Base-by-base conservation (phyloP, 2,329 filamentous ascomycete species). In the Penicillium fuscoglaucum region DNA sequence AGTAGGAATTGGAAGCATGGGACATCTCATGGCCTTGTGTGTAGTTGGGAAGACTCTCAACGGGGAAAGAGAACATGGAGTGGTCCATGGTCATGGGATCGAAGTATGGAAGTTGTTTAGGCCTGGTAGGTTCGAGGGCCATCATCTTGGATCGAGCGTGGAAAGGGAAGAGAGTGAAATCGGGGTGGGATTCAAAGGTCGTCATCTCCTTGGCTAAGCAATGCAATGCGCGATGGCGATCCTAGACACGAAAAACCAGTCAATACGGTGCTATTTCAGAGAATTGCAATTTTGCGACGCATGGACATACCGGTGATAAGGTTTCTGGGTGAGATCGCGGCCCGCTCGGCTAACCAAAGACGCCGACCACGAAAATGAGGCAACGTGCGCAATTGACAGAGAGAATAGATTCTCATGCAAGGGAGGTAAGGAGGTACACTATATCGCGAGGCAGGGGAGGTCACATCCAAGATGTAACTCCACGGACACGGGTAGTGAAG, bases 41-140 rank as follows among this genome's bases (percentile, higher is more conserved):
- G 53, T 68, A 70, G 35, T 52, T 58, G 29, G 63, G 59, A 50
- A 72, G 43, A 41, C 41, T 61, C 45, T 72, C 72, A 51, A 69
- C 57, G n/a, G 68, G 64, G 48, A 66, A 74, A 3, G 58, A 62
- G 52, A 72, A 73, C 40, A 72, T 66, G 33, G 74, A 64, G 21
- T 71, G 62, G 52, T 75, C 73, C 63, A 75, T 70, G n/a, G 69
- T 61, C 63, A 69, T 68, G 24, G 66, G 65, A 19, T 70, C 68
- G 60, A 70, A 70, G 61, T 69, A 74, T 53, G 39, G 17, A 33
- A 61, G 50, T 47, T 72, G 68, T 37, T 71, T 73, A 50, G 69
- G 66, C 60, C 70, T 63, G 17, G 40, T 24, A 57, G 70, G 59
- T 56, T 75, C 71, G 24, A 74, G 29, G n/a, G 72, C 70, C 52